These are phyloP conservation scores for Hypoxylon sp. DNA, from an alignment of 2,329 filamentous ascomycete species.

Conservation along the genomic window DNA sequence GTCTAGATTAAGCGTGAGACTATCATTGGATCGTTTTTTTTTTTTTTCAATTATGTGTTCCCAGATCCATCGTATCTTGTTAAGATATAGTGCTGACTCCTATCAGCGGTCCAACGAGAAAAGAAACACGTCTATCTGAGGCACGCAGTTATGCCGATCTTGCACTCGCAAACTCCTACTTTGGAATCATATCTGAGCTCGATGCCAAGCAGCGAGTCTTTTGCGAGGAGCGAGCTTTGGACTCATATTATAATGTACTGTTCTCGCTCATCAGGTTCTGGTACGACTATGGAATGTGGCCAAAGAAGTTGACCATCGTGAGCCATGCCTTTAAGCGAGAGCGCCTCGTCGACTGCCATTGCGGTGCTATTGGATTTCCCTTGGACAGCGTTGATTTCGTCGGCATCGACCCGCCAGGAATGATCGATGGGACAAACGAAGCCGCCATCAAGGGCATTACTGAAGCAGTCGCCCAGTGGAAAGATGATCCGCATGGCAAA, in stretches of 20 bases:
- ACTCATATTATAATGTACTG: conserved; percentile 88
- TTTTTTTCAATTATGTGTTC: background rate
- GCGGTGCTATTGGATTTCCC: conserved; percentile 71
- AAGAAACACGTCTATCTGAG: conserved; percentile 70
- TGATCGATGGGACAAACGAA: conserved; percentile 57
- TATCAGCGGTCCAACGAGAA: conserved; percentile 74
- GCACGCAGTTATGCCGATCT: conserved; percentile 74
- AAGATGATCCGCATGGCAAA: conserved; percentile 66
- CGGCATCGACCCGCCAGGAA: conserved; percentile 74
- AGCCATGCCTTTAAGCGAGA: conserved; percentile 78
- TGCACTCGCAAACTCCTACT: conserved; percentile 63
- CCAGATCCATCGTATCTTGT: background rate
- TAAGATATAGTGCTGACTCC: background rate
- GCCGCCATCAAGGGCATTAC: conserved; percentile 60
- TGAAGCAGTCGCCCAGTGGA: conserved; percentile 65
- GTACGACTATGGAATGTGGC: conserved; percentile 68
- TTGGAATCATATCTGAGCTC: conserved; percentile 55
- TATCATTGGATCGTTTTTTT: background rate
- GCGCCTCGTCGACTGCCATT: conserved; percentile 75
- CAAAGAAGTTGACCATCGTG: conserved; percentile 71
- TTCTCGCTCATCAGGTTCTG: conserved; percentile 76
- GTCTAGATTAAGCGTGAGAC: background rate
- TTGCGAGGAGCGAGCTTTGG: conserved; percentile 80
- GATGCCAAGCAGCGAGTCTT: conserved; percentile 60
- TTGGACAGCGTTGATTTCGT: conserved; percentile 64